A percentile compares a stretch with the other conserved stretches of the same genome.
phyloP scores from a whole-genome alignment of 768 basidiomycete species.

The Ephemerocybe angulata region DNA sequence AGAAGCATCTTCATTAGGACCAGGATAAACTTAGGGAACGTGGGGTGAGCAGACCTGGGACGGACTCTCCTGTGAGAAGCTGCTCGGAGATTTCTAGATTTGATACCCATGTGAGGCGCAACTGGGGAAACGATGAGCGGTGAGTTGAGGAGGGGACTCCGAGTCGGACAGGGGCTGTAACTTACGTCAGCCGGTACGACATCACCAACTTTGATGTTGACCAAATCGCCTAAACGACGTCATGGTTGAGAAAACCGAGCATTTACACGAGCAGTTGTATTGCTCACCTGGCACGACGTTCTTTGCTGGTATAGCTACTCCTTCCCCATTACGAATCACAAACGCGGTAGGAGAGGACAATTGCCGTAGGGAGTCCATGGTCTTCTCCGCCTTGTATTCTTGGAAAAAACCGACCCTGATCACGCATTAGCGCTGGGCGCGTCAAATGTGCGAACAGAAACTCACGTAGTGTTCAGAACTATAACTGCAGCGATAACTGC shows the following conservation, averaged over 20 bases:
- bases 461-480: slow-evolving; percentile 38
- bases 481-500: slow-evolving; percentile 47
- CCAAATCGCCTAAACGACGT: slow-evolving; percentile 31
- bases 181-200: slow-evolving; percentile 44
- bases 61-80: slow-evolving; percentile 49
- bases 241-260: slow-evolving; percentile 3
- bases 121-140: slow-evolving; percentile 16
- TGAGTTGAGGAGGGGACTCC: background rate
- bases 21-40: background rate
- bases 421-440: background rate
- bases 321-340: slow-evolving; percentile 40
- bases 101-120: slow-evolving; percentile 41
- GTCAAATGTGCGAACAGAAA: background rate
- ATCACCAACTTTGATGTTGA: slow-evolving; percentile 38
- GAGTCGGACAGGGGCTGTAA: background rate
- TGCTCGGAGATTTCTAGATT: slow-evolving; percentile 51
- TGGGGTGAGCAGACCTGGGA: slow-evolving; percentile 32
- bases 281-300: slow-evolving; percentile 37
- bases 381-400: slow-evolving; percentile 47
- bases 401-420: slow-evolving; percentile 41
- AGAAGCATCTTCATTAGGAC: background rate
- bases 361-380: slow-evolving; percentile 46
- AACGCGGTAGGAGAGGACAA: slow-evolving; percentile 45
- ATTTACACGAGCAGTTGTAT: background rate
- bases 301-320: slow-evolving; percentile 37